Base-by-base conservation (phyloP, 345 rosid species). In the Hypericum androsaemum region DNA sequence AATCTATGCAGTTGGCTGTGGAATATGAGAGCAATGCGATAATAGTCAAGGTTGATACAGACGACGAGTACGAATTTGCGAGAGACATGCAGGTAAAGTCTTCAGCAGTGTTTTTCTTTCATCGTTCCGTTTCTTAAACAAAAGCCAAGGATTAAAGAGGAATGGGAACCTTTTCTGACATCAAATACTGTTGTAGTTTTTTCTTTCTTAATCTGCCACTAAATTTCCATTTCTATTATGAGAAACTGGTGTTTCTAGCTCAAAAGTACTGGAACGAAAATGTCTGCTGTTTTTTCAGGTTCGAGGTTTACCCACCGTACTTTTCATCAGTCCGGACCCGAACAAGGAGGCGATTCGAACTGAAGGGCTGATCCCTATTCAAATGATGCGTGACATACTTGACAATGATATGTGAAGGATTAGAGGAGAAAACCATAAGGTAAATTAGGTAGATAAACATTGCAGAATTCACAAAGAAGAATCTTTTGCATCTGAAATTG, bases 341-440 rank as follows among this genome's bases (percentile, higher is more conserved):
- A 82, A 58, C 51, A 90, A 90, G 75, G 87, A 80, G 52, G 96
- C 96, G 52, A 80, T 90, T 59, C 84, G 98, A 6, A 77, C 92
- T 7, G 95, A 90, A 74, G 96, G 98, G 53, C 83, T 90, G 8
- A 74, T 90, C 52, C 95, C 96, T 5, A 42, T 82, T 59, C 88
- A 84, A 67, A 77, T 84, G 97, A 89, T 89, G 95, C 81, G 82
- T 0, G 95, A 89, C 64, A 89, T 89, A 58, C 54, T 90, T 42
- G 78, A 87, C 54, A 80, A 80, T 3, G 87, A 90, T 5, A 87
- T 90, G 92, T 84, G 80, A 84, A 60, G 63, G 58, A 22, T 22
- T 22, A 22, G 32, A 22, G 32, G 32, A 22, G 32, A 22, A 22
- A 22, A 1, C 32, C 32, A 22, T 22, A 22, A 22, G 32, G 32